Base-by-base conservation (phyloP, 495 filamentous ascomycete genomes). In the Penicillium robsamsonii region DNA sequence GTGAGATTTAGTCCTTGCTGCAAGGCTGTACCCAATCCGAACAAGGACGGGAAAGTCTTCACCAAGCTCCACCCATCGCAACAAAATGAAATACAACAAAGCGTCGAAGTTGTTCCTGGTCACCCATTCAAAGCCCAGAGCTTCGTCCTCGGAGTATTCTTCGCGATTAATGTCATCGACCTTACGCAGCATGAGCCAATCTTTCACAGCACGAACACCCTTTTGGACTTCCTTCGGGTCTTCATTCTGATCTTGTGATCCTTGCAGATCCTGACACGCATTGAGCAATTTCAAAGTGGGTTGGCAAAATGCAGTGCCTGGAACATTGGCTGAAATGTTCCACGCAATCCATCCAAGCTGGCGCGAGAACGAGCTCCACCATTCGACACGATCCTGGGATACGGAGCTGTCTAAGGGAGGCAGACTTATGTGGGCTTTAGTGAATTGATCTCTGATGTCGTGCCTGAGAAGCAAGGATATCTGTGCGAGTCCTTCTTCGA, bases 321-420 rank as follows among this genome's bases (percentile, higher is more conserved):
- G 22, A 0, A 50, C 15, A 10, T 50, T 64, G 2, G 49, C 48
- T 4, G 60, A 55, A 11, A 70, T 62, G 24, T 63, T 56, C 70
- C 68, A 71, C 3, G 59, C 46, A 1, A 69, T 37, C 71, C 71
- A 75, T 5, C 67, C 68, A 2, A 75, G 50, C 45, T 74, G 68
- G 1, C 15, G 46, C 0, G 60, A 50, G 29, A 70, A 69, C 0
- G 1, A 15, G 0, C 27, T 5, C 70, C 69, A 73, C 53, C 59
- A 64, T 2, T 60, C 48, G 0, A 41, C 6, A 6, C 48, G 33
- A 27, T 17, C 22, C 1, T 25, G 35, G 4, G 48, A 51, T 17
- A 13, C n/a, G 12, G 35, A 0, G 35, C 15, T 24, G 3, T 4
- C 11, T 15, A 15, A 53, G 3, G 41, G 18, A 3, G 13, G 13